A percentile compares a stretch with the other conserved stretches of the same genome.
Evolutionary conservation across 1,284 basidiomycete species (phyloP).

Genomic region (Papiliotrema fonsecae): DNA sequence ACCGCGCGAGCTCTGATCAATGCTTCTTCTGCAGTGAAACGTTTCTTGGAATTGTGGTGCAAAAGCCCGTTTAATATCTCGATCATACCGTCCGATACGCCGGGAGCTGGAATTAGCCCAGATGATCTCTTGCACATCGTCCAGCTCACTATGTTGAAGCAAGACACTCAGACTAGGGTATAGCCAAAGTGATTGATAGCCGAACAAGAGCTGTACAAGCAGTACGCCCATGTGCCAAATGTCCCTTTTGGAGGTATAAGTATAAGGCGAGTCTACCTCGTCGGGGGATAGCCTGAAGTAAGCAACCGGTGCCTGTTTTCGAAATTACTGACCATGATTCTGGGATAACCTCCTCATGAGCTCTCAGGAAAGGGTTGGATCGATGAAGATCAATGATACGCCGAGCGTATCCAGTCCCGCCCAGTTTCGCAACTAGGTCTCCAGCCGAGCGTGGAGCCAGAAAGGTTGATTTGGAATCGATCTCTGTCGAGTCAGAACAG

Average conservation of each 20-base stretch:
- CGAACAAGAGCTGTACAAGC: conserved; percentile 42
- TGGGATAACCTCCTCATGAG: conserved; percentile 26
- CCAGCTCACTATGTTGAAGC: conserved; percentile 38
- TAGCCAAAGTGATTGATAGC: conserved; percentile 28
- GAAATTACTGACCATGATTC: conserved; percentile 36
- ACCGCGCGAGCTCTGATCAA: conserved; percentile 23
- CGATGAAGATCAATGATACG: conserved; percentile 44
- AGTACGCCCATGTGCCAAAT: conserved; percentile 46
- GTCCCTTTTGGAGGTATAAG: conserved; percentile 42
- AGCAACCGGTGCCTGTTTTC: neutral
- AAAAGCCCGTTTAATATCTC: conserved; percentile 38
- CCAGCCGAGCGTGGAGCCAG: conserved; percentile 23
- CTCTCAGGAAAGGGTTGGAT: conserved; percentile 45
- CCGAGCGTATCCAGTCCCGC: conserved; percentile 41
- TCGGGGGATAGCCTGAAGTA: conserved; percentile 38
- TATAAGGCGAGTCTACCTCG: conserved; percentile 44
- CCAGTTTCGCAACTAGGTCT: conserved; percentile 32
- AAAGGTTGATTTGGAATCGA: conserved; percentile 38
- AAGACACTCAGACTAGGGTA: conserved; percentile 36
- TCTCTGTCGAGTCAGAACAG: conserved; percentile 14
- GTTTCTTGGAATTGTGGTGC: conserved; percentile 34
- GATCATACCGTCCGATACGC: conserved; percentile 24
- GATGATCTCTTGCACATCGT: neutral
- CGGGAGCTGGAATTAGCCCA: conserved; percentile 12
- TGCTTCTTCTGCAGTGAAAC: conserved; percentile 42